Evolutionary conservation across 495 filamentous ascomycete genomes (phyloP), one percentile per base, ranked within the genome.

Genomic region (Talaromyces nanjingensis): DNA sequence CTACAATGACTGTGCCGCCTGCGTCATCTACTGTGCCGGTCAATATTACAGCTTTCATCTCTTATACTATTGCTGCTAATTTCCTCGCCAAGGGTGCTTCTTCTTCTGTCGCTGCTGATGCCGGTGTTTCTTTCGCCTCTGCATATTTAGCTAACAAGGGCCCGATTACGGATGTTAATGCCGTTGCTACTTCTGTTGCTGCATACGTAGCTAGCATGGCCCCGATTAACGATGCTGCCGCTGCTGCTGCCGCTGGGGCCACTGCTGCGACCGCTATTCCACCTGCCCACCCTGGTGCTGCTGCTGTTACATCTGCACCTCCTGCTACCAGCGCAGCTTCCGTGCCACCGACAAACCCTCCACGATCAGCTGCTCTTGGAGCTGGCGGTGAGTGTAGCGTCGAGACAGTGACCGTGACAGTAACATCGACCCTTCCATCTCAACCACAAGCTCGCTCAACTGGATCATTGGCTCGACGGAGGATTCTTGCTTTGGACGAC

Each of bases 351-450:
- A 18, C n/a, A 18, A 49, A 8, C 18, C 45, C n/a, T 18, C 8
- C 37, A 16, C 37, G 14, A 16, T 16, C 37, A 4, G 3, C 14
- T 42, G 12, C 4, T 16, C 14, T 42, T 16, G 37, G 37, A 42
- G 14, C 2, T 4, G 14, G 14, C 14, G 37, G 37, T 1, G 37
- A 42, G 14, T 42, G 37, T n/a, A 42, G 11, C 37, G 37, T 16
- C 37, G 37, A 42, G 37, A 27, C 47, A 22, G 16, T 33, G 24
- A 54, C 31, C 8, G 18, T 52, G 20, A 52, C 31, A 59, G 20
- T 52, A 42, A 64, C 62, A 39, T 29, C 54, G 14, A 64, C 62
- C 27, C 25, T 33, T 9, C 29, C 52, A 11, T 27, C 22, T 55
- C 52, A 55, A 11, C 25, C 11, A 20, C 62, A 39, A 64, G 22